Base-by-base conservation (phyloP, 768 basidiomycete genomes). In the Cyclocybe cylindracea region DNA sequence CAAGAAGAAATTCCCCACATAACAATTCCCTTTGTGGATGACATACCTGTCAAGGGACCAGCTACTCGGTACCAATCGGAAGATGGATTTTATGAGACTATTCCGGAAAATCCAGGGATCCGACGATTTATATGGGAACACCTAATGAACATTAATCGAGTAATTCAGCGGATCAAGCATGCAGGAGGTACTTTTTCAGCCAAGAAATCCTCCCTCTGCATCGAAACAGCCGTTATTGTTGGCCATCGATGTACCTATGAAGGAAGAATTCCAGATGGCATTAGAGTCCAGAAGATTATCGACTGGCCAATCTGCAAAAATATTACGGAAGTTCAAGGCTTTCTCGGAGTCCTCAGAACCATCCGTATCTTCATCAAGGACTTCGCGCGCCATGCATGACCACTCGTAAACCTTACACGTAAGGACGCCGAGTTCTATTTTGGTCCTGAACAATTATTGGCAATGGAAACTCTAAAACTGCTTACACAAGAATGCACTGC, bases 71-170 rank as follows among this genome's bases (percentile, higher is more conserved):
- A 66, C 42, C 66, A 58, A 6, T 50, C 70, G 1, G 67, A 66
- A 1, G 63, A 69, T 14, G 65, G 70, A 0, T 10, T 2, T 0
- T 71, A 60, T 46, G 62, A 77, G 38, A 70, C 60, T 0, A 65
- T 76, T 0, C 59, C 64, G 0, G 63, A 66, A 2, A 78, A 76
- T 46, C 48, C 46, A 0, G 65, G 68, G 0, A 72, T 77, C 3
- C 43, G 63, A 0, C 42, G 61, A 0, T 78, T 77, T 40, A 61
- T 77, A 0, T 76, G 66, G 63, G 68, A 78, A 40, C 68, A 75
- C 29, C 49, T 71, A 2, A 14, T 51, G 1, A 58, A 64, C 37
- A 16, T 73, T 5, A 67, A 76, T 40, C 36, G 65, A 1, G 51
- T 77, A 0, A n/a, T 73, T 0, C 68, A 73, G 10, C 39, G 57